Conservation (phyloP, 352 stramenopile species). For the Phytophthora palmivora region DNA sequence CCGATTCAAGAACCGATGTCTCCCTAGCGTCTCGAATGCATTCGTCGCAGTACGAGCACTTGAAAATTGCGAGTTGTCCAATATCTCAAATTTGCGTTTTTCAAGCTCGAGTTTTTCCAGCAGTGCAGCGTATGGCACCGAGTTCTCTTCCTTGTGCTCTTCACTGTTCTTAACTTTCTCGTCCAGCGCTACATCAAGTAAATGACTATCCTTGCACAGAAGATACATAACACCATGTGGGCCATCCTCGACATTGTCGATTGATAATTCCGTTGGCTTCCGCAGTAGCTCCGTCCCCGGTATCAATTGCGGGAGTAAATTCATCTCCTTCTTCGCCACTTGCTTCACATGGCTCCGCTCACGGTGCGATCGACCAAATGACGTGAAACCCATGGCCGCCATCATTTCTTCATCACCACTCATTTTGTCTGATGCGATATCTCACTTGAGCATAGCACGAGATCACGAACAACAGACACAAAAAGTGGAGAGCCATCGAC, state of each 20-base stretch:
- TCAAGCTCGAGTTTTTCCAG: slow-evolving; percentile 43
- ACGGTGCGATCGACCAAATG: slow-evolving; percentile 52
- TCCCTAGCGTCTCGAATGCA: slow-evolving; percentile 62
- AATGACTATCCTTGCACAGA: slow-evolving; percentile 19
- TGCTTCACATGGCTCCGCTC: background rate
- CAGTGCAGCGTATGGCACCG: slow-evolving; percentile 24
- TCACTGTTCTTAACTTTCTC: background rate
- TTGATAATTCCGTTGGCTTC: slow-evolving; percentile 4
- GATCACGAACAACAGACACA: background rate
- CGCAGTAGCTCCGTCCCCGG: slow-evolving; percentile 44
- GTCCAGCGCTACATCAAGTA: slow-evolving; percentile 14
- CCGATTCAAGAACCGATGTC: slow-evolving; percentile 75
- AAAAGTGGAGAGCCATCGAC: slow-evolving; percentile 27
- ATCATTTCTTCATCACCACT: slow-evolving; percentile 46
- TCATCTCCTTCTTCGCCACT: background rate
- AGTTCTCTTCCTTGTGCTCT: background rate
- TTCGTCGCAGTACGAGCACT: slow-evolving; percentile 57
- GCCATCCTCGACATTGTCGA: slow-evolving; percentile 21
- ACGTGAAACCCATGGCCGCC: slow-evolving; percentile 65
- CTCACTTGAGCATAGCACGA: background rate
- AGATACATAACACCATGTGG: slow-evolving; percentile 44
- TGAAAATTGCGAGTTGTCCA: slow-evolving; percentile 46
- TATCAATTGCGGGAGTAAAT: slow-evolving; percentile 40
- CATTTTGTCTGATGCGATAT: slow-evolving; percentile 22
- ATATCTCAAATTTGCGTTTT: slow-evolving; percentile 51